Conservation (phyloP, 192 early-diverging fungal species). For the Coemansia reversa region DNA sequence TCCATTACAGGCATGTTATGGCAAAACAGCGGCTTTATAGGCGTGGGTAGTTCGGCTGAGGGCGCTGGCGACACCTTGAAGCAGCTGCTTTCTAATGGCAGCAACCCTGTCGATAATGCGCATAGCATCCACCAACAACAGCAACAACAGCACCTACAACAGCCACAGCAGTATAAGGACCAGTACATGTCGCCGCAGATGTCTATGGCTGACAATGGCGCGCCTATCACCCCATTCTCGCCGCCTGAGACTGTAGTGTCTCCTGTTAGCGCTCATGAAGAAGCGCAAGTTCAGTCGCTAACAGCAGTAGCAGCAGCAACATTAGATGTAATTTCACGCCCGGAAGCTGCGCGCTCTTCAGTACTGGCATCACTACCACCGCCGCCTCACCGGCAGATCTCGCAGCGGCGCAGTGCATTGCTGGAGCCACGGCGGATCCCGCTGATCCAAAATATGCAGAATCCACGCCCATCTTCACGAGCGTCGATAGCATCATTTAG, state of each 20-base stretch:
- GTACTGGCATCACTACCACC: background rate
- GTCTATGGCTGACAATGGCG: conserved; percentile 3
- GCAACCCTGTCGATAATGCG: conserved; percentile 26
- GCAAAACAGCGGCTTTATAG: conserved; percentile 12
- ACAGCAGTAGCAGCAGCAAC: background rate
- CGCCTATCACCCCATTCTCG: conserved; percentile 26
- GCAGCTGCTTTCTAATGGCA: conserved; percentile 38
- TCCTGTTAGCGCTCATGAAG: conserved; percentile 18
- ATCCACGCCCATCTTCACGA: conserved; percentile 31
- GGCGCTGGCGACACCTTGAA: conserved; percentile 45
- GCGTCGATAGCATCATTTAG: conserved; percentile 25
- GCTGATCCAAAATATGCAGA: conserved; percentile 33
- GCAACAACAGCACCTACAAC: conserved; percentile 11
- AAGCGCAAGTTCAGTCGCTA: background rate
- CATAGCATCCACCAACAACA: conserved; percentile 1
- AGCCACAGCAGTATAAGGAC: conserved; percentile 16
- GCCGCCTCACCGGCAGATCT: background rate
- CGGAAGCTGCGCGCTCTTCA: background rate
- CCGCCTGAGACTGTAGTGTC: conserved; percentile 35
- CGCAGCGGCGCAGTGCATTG: conserved; percentile 24
- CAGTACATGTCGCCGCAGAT: background rate
- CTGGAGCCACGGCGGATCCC: conserved; percentile 27
- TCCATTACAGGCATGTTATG: conserved; percentile 41
- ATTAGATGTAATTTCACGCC: conserved; percentile 4
- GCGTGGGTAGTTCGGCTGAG: conserved; percentile 18